A percentile compares a stretch with the other conserved stretches of the same genome.
phyloP scores from a whole-genome alignment of 345 rosid species.

The Eucalyptus sideroxylon region DNA sequence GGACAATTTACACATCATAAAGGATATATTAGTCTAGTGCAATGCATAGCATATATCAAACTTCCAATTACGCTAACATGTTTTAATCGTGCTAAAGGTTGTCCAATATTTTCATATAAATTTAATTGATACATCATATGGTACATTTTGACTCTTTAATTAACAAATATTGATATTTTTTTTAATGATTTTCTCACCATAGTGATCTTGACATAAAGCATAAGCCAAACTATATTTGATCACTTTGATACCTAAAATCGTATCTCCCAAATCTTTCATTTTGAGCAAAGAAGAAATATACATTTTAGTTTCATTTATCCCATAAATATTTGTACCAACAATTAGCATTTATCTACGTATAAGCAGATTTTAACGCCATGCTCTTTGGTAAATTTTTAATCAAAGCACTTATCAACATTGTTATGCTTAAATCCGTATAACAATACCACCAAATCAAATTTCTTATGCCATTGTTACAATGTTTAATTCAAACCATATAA shows the following conservation, averaged over 20 bases:
- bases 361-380: accelerated
- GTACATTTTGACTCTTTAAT: not conserved
- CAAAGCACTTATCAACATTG: not conserved
- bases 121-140: not conserved
- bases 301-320: not conserved
- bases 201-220: not conserved
- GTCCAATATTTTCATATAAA: not conserved
- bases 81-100: not conserved
- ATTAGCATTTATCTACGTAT: not conserved
- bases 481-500: not conserved
- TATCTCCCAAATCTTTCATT: not conserved
- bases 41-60: not conserved
- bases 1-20: not conserved
- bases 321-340: not conserved
- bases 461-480: not conserved
- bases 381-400: not conserved
- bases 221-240: accelerated
- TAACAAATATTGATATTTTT: not conserved
- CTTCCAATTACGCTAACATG: not conserved
- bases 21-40: not conserved
- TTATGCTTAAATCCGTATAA: too few species aligned
- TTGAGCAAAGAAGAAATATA: not conserved
- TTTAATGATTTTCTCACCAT: not conserved
- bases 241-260: not conserved
- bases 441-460: not conserved